Evolutionary conservation across 768 basidiomycete genomes (phyloP), one percentile per base, ranked within the genome.

Genomic region (button mushroom (Agaricus bisporus)): DNA sequence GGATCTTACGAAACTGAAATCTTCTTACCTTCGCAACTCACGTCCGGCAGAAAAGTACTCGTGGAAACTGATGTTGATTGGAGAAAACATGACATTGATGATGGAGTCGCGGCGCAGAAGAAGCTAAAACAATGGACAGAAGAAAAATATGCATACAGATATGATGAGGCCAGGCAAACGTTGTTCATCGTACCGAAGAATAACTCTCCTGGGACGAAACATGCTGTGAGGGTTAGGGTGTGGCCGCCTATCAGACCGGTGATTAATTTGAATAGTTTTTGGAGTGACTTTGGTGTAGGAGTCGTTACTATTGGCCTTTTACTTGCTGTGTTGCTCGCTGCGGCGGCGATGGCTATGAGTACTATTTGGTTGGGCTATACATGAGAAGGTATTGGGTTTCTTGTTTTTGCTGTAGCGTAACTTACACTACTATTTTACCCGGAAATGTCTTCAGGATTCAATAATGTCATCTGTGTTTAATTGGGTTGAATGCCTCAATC

Each of bases 1-100:
- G 36, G 56, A 56, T 76, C 82, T n/a, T 66, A 73, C 44, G 83
- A 88, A 62, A 91, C 91, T n/a, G 90, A 93, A 68, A 82, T 95
- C 28, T 95, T 85, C 69, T 58, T 91, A 6, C 91, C 92, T 0
- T 77, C 80, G 0, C 63, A 77, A 56, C 70, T 92, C 36, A 73
- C 82, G 1, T 76, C 75, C 15, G 79, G 76, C 0, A 71, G 85
- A 51, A 73, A 75, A 55, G 63, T 94, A 14, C 60, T 81, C 14
- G 77, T 93, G 0, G 66, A 73, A 25, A 85, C 86, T 0, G 72
- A 88, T 1, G 68, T 18, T 15, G 46, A 48, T 11, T 36, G 44
- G 51, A 44, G 32, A 8, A 17, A 37, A n/a, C 44, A 45, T 20
- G 43, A 45, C 22, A 37, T 25, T 20, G 42, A 52, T 35, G 36